phyloP scores from a whole-genome alignment of 176 grass and related monocot genomes.

The Juncus inflexus region DNA sequence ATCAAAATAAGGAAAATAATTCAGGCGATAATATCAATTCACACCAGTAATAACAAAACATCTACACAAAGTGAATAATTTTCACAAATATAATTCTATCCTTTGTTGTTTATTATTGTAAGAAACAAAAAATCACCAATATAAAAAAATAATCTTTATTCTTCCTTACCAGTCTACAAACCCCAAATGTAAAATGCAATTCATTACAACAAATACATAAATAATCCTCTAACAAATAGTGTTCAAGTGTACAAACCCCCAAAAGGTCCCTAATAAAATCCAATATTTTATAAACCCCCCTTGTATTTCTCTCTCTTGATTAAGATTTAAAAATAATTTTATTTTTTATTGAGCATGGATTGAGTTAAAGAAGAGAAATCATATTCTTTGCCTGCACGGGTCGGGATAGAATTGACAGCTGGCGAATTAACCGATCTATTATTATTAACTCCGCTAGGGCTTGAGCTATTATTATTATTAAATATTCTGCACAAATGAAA shows the following conservation, averaged over 20 bases:
- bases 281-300: neutral
- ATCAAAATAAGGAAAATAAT: too few relatives aligned
- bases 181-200: slow-evolving; percentile 14
- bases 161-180: slow-evolving; percentile 15
- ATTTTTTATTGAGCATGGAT: slow-evolving; percentile 73
- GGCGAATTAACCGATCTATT: slow-evolving; percentile 31
- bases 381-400: slow-evolving; percentile 61
- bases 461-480: slow-evolving; percentile 40
- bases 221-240: slow-evolving; percentile 9
- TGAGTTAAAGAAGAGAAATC: slow-evolving; percentile 96
- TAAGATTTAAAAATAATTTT: slow-evolving; percentile 19
- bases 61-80: too few relatives aligned
- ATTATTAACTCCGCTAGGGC: slow-evolving; percentile 24
- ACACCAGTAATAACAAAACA: too few relatives aligned
- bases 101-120: too few relatives aligned
- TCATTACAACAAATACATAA: neutral
- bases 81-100: too few relatives aligned
- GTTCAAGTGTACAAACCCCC: slow-evolving; percentile 6
- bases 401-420: slow-evolving; percentile 41
- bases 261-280: slow-evolving; percentile 6
- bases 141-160: slow-evolving; percentile 9
- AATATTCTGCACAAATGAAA: slow-evolving; percentile 43
- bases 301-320: neutral
- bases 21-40: too few relatives aligned
- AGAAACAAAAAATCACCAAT: too few relatives aligned